phyloP scores from a whole-genome alignment of 192 early-diverging fungal genomes.

The Phlyctochytrium bullatum region DNA sequence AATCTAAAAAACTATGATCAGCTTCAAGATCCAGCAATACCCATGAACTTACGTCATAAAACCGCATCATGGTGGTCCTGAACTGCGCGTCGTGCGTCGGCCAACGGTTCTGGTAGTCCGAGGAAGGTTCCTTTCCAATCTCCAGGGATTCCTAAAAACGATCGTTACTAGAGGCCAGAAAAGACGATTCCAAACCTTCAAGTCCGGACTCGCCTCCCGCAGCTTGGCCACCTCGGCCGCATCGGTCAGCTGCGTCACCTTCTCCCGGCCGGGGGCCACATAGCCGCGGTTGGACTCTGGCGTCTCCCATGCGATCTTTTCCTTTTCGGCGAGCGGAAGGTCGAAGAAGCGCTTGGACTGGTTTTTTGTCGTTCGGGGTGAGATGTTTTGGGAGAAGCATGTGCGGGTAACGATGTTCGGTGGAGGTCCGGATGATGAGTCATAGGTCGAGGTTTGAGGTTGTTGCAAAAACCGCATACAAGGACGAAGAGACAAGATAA shows the following conservation, averaged over 20 bases:
- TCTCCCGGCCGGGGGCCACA: conserved; percentile 20
- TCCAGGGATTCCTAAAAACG: conserved; percentile 10
- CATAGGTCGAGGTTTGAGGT: too few species aligned
- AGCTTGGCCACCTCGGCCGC: background rate
- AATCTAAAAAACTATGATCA: conserved; percentile 7
- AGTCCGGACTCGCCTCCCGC: background rate
- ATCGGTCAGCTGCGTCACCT: background rate
- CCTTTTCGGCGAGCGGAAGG: conserved; percentile 9
- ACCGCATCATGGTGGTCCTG: background rate
- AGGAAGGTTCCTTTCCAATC: conserved; percentile 13
- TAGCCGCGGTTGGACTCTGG: conserved; percentile 29
- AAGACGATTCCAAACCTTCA: conserved; percentile 1
- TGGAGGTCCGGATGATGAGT: too few species aligned
- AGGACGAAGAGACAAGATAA: too few species aligned
- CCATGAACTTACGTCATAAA: background rate
- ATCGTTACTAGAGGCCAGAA: background rate
- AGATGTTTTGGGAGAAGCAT: too few species aligned
- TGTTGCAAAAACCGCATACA: too few species aligned
- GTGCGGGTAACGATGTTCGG: too few species aligned
- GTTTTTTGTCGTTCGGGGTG: too few species aligned
- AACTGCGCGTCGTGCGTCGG: background rate
- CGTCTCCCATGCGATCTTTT: conserved; percentile 20
- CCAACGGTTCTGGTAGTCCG: conserved; percentile 6
- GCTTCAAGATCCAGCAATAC: background rate
- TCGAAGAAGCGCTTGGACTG: conserved; percentile 12